Evolutionary conservation across 305 asterid species (phyloP).

Genomic region (Fraxinus albicans): DNA sequence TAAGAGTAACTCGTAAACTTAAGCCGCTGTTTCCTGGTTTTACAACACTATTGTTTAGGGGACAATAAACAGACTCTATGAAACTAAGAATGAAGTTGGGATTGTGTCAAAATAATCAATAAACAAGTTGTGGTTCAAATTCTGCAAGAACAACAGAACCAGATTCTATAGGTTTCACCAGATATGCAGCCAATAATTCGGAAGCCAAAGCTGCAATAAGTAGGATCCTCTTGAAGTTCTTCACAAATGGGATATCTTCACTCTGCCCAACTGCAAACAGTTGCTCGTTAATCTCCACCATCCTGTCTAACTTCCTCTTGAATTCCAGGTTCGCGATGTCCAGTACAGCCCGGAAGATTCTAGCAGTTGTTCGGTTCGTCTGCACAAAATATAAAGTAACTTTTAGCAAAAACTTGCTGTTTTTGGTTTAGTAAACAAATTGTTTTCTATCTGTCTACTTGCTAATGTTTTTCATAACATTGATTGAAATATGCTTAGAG

Average conservation of each 20-base stretch:
- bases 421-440: background rate
- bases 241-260: conserved; percentile 62
- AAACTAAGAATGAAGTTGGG: background rate
- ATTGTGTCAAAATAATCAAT: conserved; percentile 31
- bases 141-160: conserved; percentile 90
- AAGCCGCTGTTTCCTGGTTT: background rate
- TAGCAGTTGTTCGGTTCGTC: conserved; percentile 94
- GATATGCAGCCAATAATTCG: conserved; percentile 78
- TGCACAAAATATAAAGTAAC: conserved; percentile 25
- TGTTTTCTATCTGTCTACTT: background rate
- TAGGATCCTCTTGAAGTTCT: conserved; percentile 87
- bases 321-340: conserved; percentile 96
- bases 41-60: background rate
- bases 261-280: conserved; percentile 64
- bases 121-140: conserved; percentile 73
- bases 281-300: conserved; percentile 76
- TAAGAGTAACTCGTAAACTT: background rate
- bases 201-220: conserved; percentile 74
- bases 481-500: background rate
- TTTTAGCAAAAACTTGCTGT: background rate
- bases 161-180: conserved; percentile 90
- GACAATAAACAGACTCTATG: background rate
- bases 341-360: conserved; percentile 92
- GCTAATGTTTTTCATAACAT: background rate
- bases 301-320: conserved; percentile 85